Evolutionary conservation across 2,329 filamentous ascomycete genomes (phyloP), one percentile per base, ranked within the genome.

Genomic region (Penicillium sp.): DNA sequence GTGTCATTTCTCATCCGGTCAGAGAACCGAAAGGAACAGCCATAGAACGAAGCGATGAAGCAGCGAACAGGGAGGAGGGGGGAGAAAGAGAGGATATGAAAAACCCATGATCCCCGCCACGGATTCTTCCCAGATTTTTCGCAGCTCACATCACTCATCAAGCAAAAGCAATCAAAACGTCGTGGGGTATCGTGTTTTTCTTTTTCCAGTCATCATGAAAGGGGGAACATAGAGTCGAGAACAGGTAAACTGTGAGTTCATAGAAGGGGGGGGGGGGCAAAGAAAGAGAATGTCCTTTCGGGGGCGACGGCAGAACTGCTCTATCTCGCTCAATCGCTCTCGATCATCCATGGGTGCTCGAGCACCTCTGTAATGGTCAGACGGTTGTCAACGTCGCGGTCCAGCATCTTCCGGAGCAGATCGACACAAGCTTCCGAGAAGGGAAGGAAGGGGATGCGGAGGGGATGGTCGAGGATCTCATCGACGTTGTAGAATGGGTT

Each of bases 401-500:
- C 88, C 30, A 99, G 87, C 95, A 99, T 98, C 73, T 88, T 84
- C 45, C 92, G 87, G 64, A 99, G 90, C 55, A 99, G 83, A 70
- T 97, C 90, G 67, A 99, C 96, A 76, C 93, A 97, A 67, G 93
- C 90, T 66, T 97, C 93, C 76, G 92, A 80, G 63, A 80, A 81
- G 4, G 79, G 79, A 22, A 81, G 66, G 64, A 79, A 97, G 0
- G 95, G 95, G 30, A 99, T 89, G 52, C 95, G 87, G 61, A 99
- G 82, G 70, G 97, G 94, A 72, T 94, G 93, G 75, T 99, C 95
- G 86, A 98, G 96, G 73, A 99, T 99, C 82, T 99, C 95, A 76
- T 99, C 95, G 71, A 98, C 95, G 78, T 91, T 96, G 84, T 98
- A 98, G 78, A 97, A 99, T 0, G 95, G 94, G 73, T 99, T 99